phyloP scores from a whole-genome alignment of 31 red algal genomes.

The Bonnemaisonia californica region DNA sequence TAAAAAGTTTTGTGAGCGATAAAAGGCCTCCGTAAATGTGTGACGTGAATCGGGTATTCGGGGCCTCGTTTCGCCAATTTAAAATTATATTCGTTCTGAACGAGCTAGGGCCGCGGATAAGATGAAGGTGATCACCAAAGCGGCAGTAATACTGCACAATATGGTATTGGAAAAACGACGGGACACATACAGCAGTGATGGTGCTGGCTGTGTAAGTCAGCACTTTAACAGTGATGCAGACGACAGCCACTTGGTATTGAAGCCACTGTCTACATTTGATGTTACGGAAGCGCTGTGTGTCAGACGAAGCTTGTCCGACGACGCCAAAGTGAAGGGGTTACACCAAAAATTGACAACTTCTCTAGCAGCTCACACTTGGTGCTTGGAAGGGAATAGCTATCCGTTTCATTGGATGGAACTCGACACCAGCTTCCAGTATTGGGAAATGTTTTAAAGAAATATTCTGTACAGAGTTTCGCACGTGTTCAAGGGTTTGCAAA shows the following conservation, averaged over 20 bases:
- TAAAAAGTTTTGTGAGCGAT: not conserved
- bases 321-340: not conserved
- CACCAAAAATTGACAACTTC: not conserved
- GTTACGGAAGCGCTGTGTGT: not conserved
- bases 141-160: slow-evolving; percentile 25
- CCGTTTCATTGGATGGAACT: too few species aligned
- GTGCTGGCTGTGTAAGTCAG: not conserved
- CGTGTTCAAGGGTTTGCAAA: too few species aligned
- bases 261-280: not conserved
- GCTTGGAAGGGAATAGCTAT: too few species aligned
- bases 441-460: too few species aligned
- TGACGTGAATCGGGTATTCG: slow-evolving; percentile 28
- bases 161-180: not conserved
- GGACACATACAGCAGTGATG: slow-evolving; percentile 8
- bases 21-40: slow-evolving; percentile 24
- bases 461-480: too few species aligned
- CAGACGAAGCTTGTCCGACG: not conserved
- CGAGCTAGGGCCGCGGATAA: slow-evolving; percentile 17
- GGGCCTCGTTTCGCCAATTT: slow-evolving; percentile 2
- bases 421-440: too few species aligned
- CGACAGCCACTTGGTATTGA: not conserved
- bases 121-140: not conserved
- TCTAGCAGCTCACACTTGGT: not conserved
- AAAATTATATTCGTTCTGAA: not conserved
- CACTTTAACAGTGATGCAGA: not conserved